Base-by-base conservation (phyloP, 768 basidiomycete species). In the Dioszegia aurantiaca region DNA sequence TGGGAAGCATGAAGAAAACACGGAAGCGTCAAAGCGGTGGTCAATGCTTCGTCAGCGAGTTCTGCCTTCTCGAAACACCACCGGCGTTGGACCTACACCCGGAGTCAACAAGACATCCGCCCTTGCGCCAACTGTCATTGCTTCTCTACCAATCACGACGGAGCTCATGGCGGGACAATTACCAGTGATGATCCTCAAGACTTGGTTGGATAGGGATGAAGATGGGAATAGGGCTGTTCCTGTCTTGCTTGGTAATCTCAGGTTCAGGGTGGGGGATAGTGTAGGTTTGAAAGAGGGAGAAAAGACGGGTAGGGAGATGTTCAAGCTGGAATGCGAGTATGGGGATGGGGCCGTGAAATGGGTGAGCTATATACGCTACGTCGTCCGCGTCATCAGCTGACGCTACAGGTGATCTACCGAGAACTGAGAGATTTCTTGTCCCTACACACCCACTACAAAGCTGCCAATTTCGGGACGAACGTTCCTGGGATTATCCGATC, bases 341-440 rank as follows among this genome's bases (percentile, higher is more conserved):
- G 94, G 90, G 0, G 92, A 94, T 63, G 90, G 90, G 21, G 86
- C 87, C 12, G 85, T 70, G 81, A 91, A 79, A 75, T 99, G 95
- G 94, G 93, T 95, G 21, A 37, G 90, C n/a, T n/a, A n/a, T n/a
- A n/a, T n/a, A n/a, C n/a, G n/a, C n/a, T n/a, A n/a, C n/a, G n/a
- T n/a, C n/a, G n/a, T n/a, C n/a, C n/a, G n/a, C n/a, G n/a, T n/a
- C n/a, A n/a, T n/a, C n/a, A n/a, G 31, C 33, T 55, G 11, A 31
- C 19, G 17, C 14, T 37, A 16, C 48, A 75, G 77, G 76, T 78
- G 30, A 72, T 79, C 47, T 78, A 77, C 48, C 86, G 94, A 52
- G 87, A 93, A 77, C 81, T 95, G 54, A 85, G 89, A 61, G 94
- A 98, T 74, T 95, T 99, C 70, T 55, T 94, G 44, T 87, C 87